Evolutionary conservation across 2,329 filamentous ascomycete species (phyloP), one percentile per base, ranked within the genome.

Genomic region (Apiospora marii): DNA sequence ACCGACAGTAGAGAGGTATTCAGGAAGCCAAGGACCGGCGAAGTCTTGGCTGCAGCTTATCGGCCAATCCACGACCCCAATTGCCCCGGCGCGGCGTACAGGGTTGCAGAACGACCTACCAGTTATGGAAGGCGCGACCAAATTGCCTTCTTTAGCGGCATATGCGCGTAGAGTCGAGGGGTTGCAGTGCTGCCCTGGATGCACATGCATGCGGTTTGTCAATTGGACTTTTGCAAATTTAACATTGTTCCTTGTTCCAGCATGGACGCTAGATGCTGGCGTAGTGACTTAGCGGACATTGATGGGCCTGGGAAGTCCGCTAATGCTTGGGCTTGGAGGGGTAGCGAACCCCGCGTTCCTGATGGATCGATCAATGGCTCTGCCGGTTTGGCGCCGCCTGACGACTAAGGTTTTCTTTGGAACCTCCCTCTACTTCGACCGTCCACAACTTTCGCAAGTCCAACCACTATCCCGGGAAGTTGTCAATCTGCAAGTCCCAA

Each of bases 21-120:
- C 22, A 41, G 34, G 30, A 64, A 64, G n/a, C 58, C 58, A 41
- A 64, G 58, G 16, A 37, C 34, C n/a, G 19, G 34, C n/a, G 41
- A 34, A 41, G 34, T 13, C 58, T 64, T 64, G 58, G 58, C 58
- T 64, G 58, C 58, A 64, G 58, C 58, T 64, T 64, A 64, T 64
- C 34, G 34, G 37, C 58, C 58, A 64, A 64, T 64, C 58, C 58
- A 22, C 10, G 58, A 13, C 58, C 22, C n/a, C 46, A 49, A n/a
- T 64, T 64, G 34, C 19, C 5, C 58, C 34, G 58, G 58, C 58
- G 19, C 58, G 34, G 58, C 34, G 34, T 41, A 12, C 58, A 64
- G 58, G 58, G 58, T 41, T 41, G 34, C 19, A 64, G 58, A 64
- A 10, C 10, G 34, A 64, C 58, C 58, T 64, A 64, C 58, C 58